Base-by-base conservation (phyloP, 345 rosid genomes). In the Ricinus communis region DNA sequence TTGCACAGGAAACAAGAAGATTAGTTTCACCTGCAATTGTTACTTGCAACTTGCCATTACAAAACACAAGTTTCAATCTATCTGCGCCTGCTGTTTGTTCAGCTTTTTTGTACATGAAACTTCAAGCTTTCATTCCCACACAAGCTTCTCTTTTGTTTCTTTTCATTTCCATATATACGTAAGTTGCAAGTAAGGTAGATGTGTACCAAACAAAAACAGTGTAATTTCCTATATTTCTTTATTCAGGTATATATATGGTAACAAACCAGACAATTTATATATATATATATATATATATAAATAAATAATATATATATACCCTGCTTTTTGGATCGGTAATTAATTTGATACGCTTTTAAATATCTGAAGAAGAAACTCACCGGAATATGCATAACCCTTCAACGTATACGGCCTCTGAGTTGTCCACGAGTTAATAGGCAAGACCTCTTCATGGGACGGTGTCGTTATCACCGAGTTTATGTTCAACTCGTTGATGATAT, bases 391-490 rank as follows among this genome's bases (percentile, higher is more conserved):
- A 54, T 92, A 92, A 22, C 97, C 99, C 71, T 65, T 85, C 69
- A 92, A 62, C 5, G 89, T 92, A 69, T 91, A 92, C 0, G 96
- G 93, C 76, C 74, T 85, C 81, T 92, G 97, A 16, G 93, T 87
- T 1, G 99, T 95, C 75, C 86, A 87, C 24, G 97, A 79, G 76
- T 89, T 95, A 25, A 95, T 88, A 1, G 96, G 96, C 64, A 95
- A 56, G 4, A 90, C 79, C 85, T 95, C 99, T 25, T 85, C 88
- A 49, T 95, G 97, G 31, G 85, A 67, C 4, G 99, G 99, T 33
- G 99, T 88, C 31, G 99, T 89, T 66, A 91, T 91, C 76, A 78
- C 97, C 12, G 99, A 95, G 81, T 95, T 95, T 65, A 92, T 72
- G 75, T 92, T 95, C 51, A 91, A 71, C 85, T 95, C 99, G 60